Conservation (phyloP, 352 stramenopile genomes). For the Phytopythium kandeliae region DNA sequence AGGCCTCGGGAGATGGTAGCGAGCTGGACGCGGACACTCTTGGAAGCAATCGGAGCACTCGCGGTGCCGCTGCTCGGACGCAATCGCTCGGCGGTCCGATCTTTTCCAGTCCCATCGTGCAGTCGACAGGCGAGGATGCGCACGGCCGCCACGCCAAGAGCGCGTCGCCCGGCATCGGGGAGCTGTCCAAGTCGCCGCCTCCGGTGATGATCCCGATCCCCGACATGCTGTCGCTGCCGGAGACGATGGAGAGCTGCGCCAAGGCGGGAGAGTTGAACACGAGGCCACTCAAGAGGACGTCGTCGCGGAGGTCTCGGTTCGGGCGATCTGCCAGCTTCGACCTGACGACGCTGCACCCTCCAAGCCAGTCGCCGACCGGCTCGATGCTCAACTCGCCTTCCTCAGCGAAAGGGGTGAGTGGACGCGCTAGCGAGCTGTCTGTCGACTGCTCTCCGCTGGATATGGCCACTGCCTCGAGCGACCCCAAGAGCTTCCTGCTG, state of each 20-base stretch:
- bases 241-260: not conserved
- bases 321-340: conserved; percentile 71
- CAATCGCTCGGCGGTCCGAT: not conserved
- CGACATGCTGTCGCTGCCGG: not conserved
- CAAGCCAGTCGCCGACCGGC: conserved; percentile 3
- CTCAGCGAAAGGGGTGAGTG: not conserved
- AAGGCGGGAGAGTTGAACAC: not conserved
- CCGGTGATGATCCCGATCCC: not conserved
- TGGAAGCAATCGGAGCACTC: conserved; percentile 16
- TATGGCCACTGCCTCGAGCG: conserved; percentile 13
- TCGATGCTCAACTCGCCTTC: conserved; percentile 2
- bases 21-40: conserved; percentile 22
- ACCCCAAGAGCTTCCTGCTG: conserved; percentile 19
- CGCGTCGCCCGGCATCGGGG: not conserved
- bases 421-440: conserved; percentile 2
- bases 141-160: not conserved
- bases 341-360: conserved; percentile 41
- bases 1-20: conserved; percentile 9
- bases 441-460: conserved; percentile 1
- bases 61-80: not conserved
- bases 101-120: not conserved
- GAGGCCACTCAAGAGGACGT: conserved; percentile 8
- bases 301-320: conserved; percentile 46
- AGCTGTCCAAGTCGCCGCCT: not conserved
- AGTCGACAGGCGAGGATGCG: not conserved